Evolutionary conservation across 805 yeast species (phyloP).

Genomic region (Ogataea nonfermentans): DNA sequence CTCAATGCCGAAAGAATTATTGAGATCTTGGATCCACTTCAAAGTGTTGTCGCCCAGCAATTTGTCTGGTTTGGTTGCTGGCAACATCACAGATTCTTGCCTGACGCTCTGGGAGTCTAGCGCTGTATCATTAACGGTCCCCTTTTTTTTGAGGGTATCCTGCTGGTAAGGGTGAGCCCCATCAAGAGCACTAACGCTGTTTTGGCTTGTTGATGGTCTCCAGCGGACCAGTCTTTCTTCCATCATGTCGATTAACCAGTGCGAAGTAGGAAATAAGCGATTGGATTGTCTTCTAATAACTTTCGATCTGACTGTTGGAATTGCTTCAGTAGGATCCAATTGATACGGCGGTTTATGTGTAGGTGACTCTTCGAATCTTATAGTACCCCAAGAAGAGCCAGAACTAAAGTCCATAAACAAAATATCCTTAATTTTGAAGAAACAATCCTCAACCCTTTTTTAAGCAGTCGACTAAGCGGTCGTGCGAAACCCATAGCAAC

Average conservation of each 20-base stretch:
- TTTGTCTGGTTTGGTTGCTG: constrained; percentile 5
- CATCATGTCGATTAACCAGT: constrained; percentile 31
- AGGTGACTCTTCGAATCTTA: constrained; percentile 12
- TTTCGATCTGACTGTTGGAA: constrained; percentile 26
- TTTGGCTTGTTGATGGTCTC: constrained; percentile 32
- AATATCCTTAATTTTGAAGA: constrained; percentile 1
- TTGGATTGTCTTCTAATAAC: constrained; percentile 30
- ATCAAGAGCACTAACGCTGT: constrained; percentile 29
- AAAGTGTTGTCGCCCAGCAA: constrained; percentile 17
- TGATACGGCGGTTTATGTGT: constrained; percentile 25
- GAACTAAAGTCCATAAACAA: constrained; percentile 10
- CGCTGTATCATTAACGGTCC: constrained; percentile 1
- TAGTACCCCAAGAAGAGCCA: constrained; percentile 9
- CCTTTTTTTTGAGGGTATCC: constrained; percentile 1
- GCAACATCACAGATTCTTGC: constrained; percentile 1
- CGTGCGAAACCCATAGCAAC: constrained; percentile 17
- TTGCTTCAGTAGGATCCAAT: constrained; percentile 16
- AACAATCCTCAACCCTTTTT: constrained; percentile 9
- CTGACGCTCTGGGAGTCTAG: constrained; percentile 4
- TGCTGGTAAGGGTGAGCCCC: constrained; percentile 35
- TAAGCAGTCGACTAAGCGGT: constrained; percentile 1
- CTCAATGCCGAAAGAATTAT: constrained; percentile 17
- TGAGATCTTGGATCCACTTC: constrained; percentile 18
- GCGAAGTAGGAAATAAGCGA: constrained; percentile 29
- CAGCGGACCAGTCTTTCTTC: constrained; percentile 38